Conservation (phyloP, 768 basidiomycete species). For the Lactarius hatsudake region DNA sequence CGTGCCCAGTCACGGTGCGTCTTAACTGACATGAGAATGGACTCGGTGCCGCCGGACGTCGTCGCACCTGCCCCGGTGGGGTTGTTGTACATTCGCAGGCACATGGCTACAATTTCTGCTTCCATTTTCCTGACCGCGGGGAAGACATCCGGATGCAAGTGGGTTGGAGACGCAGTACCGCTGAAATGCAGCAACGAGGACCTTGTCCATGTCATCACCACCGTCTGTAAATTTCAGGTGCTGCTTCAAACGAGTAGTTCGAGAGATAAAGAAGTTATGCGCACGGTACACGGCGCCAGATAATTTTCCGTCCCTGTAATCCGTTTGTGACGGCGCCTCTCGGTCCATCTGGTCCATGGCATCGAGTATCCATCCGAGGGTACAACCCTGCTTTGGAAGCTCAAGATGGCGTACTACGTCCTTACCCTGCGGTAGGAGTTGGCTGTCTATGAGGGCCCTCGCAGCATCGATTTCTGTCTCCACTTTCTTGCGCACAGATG, state of each 20-base stretch:
- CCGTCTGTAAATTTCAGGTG: slow-evolving; percentile 52
- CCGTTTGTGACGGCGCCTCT: slow-evolving; percentile 43
- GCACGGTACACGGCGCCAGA: slow-evolving; percentile 86
- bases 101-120: slow-evolving; percentile 89
- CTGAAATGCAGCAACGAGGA: slow-evolving; percentile 78
- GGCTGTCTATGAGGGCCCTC: slow-evolving; percentile 60
- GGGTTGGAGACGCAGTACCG: slow-evolving; percentile 87
- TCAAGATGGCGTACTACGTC: slow-evolving; percentile 62
- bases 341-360: slow-evolving; percentile 82
- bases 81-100: slow-evolving; percentile 78
- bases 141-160: slow-evolving; percentile 91
- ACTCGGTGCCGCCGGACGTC: slow-evolving; percentile 95
- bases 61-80: slow-evolving; percentile 87
- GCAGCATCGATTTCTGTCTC: slow-evolving; percentile 62
- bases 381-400: slow-evolving; percentile 62
- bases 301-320: slow-evolving; percentile 72
- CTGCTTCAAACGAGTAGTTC: not conserved
- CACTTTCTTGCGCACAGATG: slow-evolving; percentile 57
- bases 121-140: slow-evolving; percentile 96
- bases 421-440: slow-evolving; percentile 62
- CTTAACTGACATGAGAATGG: slow-evolving; percentile 93
- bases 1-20: slow-evolving; percentile 92
- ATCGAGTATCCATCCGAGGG: slow-evolving; percentile 67
- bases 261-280: slow-evolving; percentile 31
- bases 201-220: slow-evolving; percentile 72